Base-by-base conservation (phyloP, 148 eudicot species). In the Bassia scoparia region DNA sequence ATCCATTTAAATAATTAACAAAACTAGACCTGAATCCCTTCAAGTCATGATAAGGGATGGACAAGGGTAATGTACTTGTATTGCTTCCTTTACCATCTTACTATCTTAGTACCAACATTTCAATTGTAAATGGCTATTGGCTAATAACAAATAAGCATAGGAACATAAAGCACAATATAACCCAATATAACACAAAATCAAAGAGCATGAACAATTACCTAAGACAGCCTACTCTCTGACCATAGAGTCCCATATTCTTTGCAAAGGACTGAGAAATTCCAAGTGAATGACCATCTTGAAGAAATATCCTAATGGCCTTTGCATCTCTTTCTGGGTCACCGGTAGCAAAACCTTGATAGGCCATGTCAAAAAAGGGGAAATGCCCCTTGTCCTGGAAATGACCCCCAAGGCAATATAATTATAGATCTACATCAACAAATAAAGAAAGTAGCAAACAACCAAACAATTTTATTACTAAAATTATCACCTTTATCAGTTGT, bases 301-400 rank as follows among this genome's bases (percentile, higher is more conserved):
- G 92, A 74, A 96, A 96, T 72, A 96, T 96, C 73, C 99, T 84
- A 54, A 96, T 92, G 64, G 99, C 88, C 77, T 78, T 92, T 41
- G 97, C 99, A 83, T 96, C 99, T 78, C 87, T 92, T 79, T 92
- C 99, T 53, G 97, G 92, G 79, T 89, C 90, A 80, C 99, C 99
- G 71, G 89, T 96, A 34, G 99, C 99, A 84, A 96, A 96, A 43
- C 99, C 99, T 89, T 96, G 99, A 80, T 96, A 96, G 56, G 99
- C 99, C 97, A 92, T 96, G 86, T 96, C 99, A 81, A 96, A 96
- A 77, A 96, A 92, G 31, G 99, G 89, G 81, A 92, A 89, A 81
- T 95, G 99, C 41, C 90, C 92, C 74, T 95, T 95, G 30, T 80
- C 96, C 99, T 95, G 87, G 75, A 68, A 78, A 70, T 34, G 58